Base-by-base conservation (phyloP, 2,329 filamentous ascomycete species). In the Amesomyces nigricolor region DNA sequence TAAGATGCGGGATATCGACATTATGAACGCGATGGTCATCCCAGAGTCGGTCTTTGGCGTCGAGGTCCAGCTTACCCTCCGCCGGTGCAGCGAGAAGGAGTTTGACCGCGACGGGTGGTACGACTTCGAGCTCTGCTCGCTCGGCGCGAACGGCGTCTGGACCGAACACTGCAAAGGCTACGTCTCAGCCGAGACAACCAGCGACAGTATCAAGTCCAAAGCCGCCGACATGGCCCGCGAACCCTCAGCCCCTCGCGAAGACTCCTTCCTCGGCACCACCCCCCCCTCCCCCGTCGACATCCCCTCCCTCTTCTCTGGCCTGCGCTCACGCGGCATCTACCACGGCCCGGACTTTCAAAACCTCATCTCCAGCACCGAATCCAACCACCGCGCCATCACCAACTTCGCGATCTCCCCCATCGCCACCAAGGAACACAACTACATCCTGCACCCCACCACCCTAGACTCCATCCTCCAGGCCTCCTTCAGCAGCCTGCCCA, bases 401-500 rank as follows among this genome's bases (percentile, higher is more conserved):
- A 58, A 40, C 64, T 63, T 26, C 1, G 19, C 46, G 32, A 37
- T 38, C 14, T 3, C 59, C 56, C 11, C 65, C 22, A 26, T 26
- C 22, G 22, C 22, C 22, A 26, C 22, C 22, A 26, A 26, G 6
- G 22, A 26, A 26, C 22, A 26, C 22, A 26, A 26, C 22, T 26
- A 63, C 37, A 56, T 70, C 7, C 64, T 72, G 13, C 72, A 74
- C 51, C 72, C 72, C 1, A 67, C 68, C 10, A 61, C 73, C 6
- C 59, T 75, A 4, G 72, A 75, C 54, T 61, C 66, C 0, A 65
- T 64, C 9, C 66, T 73, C 48, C 70, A 73, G 5, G 59, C 68
- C 3, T 30, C 11, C 51, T 70, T 26, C 8, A 53, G 62, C 16
- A 64, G 35, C 50, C 3, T 63, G 3, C 64, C 60, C 37, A 60